phyloP scores from a whole-genome alignment of 1,284 basidiomycete genomes.

The Austroboletus novae-zelandiae region DNA sequence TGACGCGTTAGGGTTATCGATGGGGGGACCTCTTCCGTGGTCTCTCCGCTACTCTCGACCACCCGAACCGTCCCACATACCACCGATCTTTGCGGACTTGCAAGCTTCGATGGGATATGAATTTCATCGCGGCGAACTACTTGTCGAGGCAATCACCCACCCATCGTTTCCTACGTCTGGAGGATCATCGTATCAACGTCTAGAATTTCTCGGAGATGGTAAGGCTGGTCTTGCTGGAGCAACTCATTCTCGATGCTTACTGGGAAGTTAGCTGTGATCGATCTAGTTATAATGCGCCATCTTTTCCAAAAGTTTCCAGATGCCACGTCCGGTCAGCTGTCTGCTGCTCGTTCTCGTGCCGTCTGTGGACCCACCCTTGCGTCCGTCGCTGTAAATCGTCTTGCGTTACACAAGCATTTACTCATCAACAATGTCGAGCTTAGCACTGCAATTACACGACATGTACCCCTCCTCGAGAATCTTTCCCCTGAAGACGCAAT shows the following conservation, averaged over 20 bases:
- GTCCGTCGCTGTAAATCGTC: conserved; percentile 59
- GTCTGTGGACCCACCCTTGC: conserved; percentile 77
- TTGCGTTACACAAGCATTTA: conserved; percentile 68
- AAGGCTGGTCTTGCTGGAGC: conserved; percentile 22
- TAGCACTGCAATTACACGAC: conserved; percentile 57
- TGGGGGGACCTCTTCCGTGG: conserved; percentile 70
- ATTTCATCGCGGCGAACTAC: conserved; percentile 59
- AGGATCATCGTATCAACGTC: conserved; percentile 71
- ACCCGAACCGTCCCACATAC: conserved; percentile 34
- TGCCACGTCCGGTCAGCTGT: conserved; percentile 73
- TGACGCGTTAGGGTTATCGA: conserved; percentile 59
- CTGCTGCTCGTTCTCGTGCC: conserved; percentile 64
- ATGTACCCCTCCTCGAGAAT: conserved; percentile 55
- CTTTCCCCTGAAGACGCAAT: conserved; percentile 62
- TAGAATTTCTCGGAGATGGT: conserved; percentile 88
- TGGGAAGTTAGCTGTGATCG: conserved; percentile 58
- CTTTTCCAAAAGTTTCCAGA: conserved; percentile 66
- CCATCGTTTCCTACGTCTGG: conserved; percentile 63
- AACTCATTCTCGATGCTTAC: conserved; percentile 10
- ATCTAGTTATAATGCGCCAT: conserved; percentile 71
- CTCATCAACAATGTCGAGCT: conserved; percentile 71
- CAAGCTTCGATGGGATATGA: conserved; percentile 68
- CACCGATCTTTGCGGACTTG: conserved; percentile 52
- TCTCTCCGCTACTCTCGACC: conserved; percentile 44
- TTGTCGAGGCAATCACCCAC: conserved; percentile 79